Base-by-base conservation (phyloP, 257 asterid species). In the Osmanthus fragrans region DNA sequence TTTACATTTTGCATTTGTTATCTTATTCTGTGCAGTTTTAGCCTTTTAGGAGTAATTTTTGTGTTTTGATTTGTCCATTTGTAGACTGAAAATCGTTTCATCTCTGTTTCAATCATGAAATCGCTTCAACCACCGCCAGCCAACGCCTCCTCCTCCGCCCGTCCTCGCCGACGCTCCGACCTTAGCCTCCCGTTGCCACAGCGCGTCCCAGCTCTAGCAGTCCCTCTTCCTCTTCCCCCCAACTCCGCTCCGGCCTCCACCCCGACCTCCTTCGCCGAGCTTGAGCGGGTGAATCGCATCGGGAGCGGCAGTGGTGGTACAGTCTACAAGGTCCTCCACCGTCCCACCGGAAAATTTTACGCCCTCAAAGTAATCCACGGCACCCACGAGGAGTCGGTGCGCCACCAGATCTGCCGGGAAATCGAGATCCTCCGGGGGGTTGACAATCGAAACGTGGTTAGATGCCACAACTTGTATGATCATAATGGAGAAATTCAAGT, bases 301-400 rank as follows among this genome's bases (percentile, higher is more conserved):
- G 98, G 98, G 0, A 89, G 96, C 79, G 97, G 98, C 12, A 90
- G 90, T 56, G 97, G 98, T 0, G 98, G 98, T 0, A 94, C 97
- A 23, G 98, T 94, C 33, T 94, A 94, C 92, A 94, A 94, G 36
- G 98, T 94, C 66, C 72, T 90, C 79, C 97, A 94, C 84, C 96
- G 96, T 2, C 92, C 96, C 13, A 88, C 90, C 11, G 89, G 88
- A 2, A 86, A 79, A 10, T 21, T 85, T 12, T 94, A 82, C 83
- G 98, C 97, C 4, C 92, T 94, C 16, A 94, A 94, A 29, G 97
- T 92, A 29, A 94, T 94, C 60, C 83, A 90, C 85, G 97, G 96
- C 64, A 82, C 92, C 89, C 98, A 88, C 80, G 96, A 94, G 0
- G 98, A 92, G 82, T 84, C 92, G 69, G 89, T 88, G 10, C 91